These are phyloP conservation scores for Calonectria naviculata DNA, from an alignment of 2,329 filamentous ascomycete species.

Conservation along the genomic window DNA sequence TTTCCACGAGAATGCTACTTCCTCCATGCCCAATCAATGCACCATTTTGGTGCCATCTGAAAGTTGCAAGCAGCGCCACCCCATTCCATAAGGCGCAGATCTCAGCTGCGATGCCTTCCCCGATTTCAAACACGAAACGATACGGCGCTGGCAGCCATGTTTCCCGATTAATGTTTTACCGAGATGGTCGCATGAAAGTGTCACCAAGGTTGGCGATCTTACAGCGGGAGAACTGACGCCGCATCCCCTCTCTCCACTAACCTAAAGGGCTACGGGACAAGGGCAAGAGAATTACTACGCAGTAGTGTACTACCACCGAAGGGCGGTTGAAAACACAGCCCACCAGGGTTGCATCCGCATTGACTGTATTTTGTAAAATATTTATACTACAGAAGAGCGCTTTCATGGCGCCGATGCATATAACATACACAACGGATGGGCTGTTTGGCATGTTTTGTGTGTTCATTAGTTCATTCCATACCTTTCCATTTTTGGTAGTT, in stretches of 20 bases:
- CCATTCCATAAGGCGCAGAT: conserved; percentile 6
- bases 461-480: conserved; percentile 11
- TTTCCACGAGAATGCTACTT: not conserved
- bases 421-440: conserved; percentile 24
- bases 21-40: not conserved
- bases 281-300: not conserved
- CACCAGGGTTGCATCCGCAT: not conserved
- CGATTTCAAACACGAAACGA: not conserved
- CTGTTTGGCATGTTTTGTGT: not conserved
- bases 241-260: not conserved
- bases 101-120: not conserved
- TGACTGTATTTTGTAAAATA: conserved; percentile 7
- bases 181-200: not conserved
- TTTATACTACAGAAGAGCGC: not conserved
- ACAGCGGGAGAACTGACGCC: not conserved
- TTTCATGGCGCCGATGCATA: conserved; percentile 18
- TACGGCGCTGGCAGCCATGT: not conserved
- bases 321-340: not conserved
- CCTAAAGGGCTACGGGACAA: not conserved
- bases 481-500: conserved; percentile 9
- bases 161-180: not conserved
- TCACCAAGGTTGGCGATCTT: not conserved
- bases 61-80: not conserved
- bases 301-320: not conserved
- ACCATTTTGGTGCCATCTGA: not conserved